These are phyloP conservation scores for Pichia paraexigua DNA, from an alignment of 805 yeast species.

Conservation along the genomic window DNA sequence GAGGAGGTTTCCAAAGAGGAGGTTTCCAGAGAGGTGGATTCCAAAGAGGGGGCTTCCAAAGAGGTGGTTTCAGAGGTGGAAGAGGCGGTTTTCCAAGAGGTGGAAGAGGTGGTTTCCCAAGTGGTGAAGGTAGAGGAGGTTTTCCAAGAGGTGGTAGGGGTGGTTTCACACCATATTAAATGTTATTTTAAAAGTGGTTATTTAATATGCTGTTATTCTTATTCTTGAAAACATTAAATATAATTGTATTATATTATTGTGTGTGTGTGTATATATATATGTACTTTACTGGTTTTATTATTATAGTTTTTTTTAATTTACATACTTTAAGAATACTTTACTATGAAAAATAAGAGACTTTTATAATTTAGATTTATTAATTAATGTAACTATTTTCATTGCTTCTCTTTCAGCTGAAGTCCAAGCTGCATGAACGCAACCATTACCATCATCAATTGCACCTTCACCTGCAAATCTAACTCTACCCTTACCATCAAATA, in stretches of 20 bases:
- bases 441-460: slow-evolving; percentile 42
- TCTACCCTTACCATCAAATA: slow-evolving; percentile 30
- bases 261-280: not conserved
- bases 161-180: slow-evolving; percentile 27
- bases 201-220: not conserved
- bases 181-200: not conserved
- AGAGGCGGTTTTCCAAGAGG: slow-evolving; percentile 18
- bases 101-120: slow-evolving; percentile 23
- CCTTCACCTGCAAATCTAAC: slow-evolving; percentile 55
- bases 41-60: slow-evolving; percentile 24
- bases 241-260: not conserved
- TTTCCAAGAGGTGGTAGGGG: slow-evolving; percentile 7
- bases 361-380: slow-evolving; percentile 21
- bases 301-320: not conserved
- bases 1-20: slow-evolving; percentile 28
- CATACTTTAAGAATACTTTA: not conserved
- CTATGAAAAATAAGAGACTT: not conserved
- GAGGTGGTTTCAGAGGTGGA: slow-evolving; percentile 15
- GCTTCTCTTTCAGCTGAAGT: slow-evolving; percentile 44
- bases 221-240: not conserved
- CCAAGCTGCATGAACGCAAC: slow-evolving; percentile 57
- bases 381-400: slow-evolving; percentile 14
- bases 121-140: slow-evolving; percentile 12
- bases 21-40: slow-evolving; percentile 21
- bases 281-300: not conserved